Evolutionary conservation across 306 rosid genomes (phyloP).

Genomic region (Mimosa bimucronata): DNA sequence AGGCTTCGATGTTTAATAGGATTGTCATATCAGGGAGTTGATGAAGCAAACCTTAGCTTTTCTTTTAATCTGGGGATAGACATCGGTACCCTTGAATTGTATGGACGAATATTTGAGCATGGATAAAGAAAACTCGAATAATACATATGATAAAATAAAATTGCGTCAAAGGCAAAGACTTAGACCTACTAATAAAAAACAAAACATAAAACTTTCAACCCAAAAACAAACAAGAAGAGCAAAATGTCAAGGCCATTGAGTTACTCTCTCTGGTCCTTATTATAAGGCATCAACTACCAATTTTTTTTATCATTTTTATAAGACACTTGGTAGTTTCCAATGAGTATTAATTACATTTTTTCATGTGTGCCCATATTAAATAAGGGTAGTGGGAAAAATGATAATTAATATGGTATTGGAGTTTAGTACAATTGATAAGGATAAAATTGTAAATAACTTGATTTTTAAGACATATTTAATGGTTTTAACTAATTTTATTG

Average conservation of each 20-base stretch:
- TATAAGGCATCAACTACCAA: too few relatives aligned
- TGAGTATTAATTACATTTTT: too few relatives aligned
- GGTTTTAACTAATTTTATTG: too few relatives aligned
- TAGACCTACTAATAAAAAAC: neutral
- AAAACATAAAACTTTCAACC: neutral
- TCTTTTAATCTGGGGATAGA: neutral
- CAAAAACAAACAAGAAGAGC: neutral
- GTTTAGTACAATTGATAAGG: too few relatives aligned
- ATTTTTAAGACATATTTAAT: too few relatives aligned
- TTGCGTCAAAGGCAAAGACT: neutral
- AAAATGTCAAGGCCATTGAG: neutral
- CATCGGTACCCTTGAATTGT: neutral
- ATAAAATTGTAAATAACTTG: too few relatives aligned
- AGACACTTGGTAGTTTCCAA: too few relatives aligned
- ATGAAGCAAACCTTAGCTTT: neutral
- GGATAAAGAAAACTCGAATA: neutral
- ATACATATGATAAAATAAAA: neutral
- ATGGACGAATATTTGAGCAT: neutral
- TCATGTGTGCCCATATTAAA: too few relatives aligned
- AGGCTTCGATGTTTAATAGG: neutral
- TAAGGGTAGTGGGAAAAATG: too few relatives aligned
- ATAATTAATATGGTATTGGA: too few relatives aligned
- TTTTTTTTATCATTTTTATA: too few relatives aligned
- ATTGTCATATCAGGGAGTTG: neutral
- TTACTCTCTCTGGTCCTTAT: too few relatives aligned